Evolutionary conservation across 805 yeast genomes (phyloP).

Genomic region (Blastobotrys muscicola): DNA sequence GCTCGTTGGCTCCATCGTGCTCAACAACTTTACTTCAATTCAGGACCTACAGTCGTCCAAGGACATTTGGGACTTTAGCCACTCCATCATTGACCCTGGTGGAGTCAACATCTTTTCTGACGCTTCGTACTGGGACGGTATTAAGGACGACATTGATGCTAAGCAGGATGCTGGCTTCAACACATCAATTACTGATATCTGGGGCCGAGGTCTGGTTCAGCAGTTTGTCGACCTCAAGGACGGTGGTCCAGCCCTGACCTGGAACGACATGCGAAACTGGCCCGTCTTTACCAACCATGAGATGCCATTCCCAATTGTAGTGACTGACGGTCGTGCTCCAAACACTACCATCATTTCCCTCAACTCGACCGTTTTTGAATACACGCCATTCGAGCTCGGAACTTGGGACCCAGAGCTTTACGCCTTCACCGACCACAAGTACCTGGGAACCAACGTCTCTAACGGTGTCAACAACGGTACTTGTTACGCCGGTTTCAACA

Average conservation of each 20-base stretch:
- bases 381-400: slow-evolving; percentile 65
- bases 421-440: slow-evolving; percentile 56
- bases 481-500: slow-evolving; percentile 68
- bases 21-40: slow-evolving; percentile 66
- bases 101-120: slow-evolving; percentile 50
- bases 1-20: slow-evolving; percentile 59
- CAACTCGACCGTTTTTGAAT: slow-evolving; percentile 54
- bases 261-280: slow-evolving; percentile 47
- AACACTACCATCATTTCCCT: slow-evolving; percentile 43
- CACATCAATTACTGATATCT: slow-evolving; percentile 61
- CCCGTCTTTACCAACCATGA: slow-evolving; percentile 50
- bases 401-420: slow-evolving; percentile 76
- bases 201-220: slow-evolving; percentile 72
- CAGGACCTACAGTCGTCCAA: slow-evolving; percentile 42
- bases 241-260: slow-evolving; percentile 56
- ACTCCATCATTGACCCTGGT: slow-evolving; percentile 52
- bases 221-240: slow-evolving; percentile 57
- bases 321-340: slow-evolving; percentile 36
- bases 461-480: slow-evolving; percentile 41
- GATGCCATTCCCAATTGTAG: slow-evolving; percentile 67
- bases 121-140: slow-evolving; percentile 38
- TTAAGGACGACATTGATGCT: slow-evolving; percentile 39
- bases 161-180: slow-evolving; percentile 60
- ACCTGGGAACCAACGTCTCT: slow-evolving; percentile 55
- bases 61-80: slow-evolving; percentile 59